Evolutionary conservation across 2,329 filamentous ascomycete species (phyloP).

Genomic region (Nigrospora oryzae): DNA sequence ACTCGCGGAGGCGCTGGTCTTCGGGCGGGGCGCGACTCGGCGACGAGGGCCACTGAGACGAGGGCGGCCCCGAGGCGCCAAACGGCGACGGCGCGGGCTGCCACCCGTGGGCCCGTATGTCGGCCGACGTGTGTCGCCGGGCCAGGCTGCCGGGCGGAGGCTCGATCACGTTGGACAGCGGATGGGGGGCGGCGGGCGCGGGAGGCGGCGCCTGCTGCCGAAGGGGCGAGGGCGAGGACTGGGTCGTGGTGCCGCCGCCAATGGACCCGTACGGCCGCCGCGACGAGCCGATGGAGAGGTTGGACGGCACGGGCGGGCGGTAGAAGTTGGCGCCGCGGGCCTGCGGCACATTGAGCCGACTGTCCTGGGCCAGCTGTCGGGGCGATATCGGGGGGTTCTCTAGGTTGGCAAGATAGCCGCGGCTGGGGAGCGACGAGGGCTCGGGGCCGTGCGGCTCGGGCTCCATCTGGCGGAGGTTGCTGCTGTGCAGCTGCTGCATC

Average conservation of each 20-base stretch:
- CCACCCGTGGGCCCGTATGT: slow-evolving; percentile 86
- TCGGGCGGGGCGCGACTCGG: slow-evolving; percentile 40
- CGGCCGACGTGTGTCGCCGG: slow-evolving; percentile 86
- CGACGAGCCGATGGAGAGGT: slow-evolving; percentile 62
- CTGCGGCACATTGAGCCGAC: slow-evolving; percentile 59
- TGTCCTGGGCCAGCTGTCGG: slow-evolving; percentile 78
- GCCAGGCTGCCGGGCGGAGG: slow-evolving; percentile 61
- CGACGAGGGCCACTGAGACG: slow-evolving; percentile 45
- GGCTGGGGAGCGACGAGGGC: slow-evolving; percentile 52
- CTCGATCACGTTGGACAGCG: slow-evolving; percentile 49
- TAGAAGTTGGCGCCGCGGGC: slow-evolving; percentile 54
- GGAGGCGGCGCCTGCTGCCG: slow-evolving; percentile 43
- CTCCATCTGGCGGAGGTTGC: slow-evolving; percentile 46
- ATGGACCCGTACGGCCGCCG: slow-evolving; percentile 82
- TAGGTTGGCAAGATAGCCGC: slow-evolving; percentile 56
- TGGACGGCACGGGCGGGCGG: slow-evolving; percentile 72
- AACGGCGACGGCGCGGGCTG: slow-evolving; percentile 54
- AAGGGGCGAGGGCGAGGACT: slow-evolving; percentile 66
- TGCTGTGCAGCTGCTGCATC: slow-evolving; percentile 48
- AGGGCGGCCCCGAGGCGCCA: slow-evolving; percentile 50
- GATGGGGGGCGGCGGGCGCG: slow-evolving; percentile 39
- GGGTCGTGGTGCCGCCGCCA: slow-evolving; percentile 55
- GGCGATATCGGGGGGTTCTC: slow-evolving; percentile 80
- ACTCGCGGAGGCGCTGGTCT: slow-evolving; percentile 49
- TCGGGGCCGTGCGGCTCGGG: slow-evolving; percentile 52